Evolutionary conservation across 208 protist genomes (phyloP).

Genomic region (Balamuthia mandrillaris): DNA sequence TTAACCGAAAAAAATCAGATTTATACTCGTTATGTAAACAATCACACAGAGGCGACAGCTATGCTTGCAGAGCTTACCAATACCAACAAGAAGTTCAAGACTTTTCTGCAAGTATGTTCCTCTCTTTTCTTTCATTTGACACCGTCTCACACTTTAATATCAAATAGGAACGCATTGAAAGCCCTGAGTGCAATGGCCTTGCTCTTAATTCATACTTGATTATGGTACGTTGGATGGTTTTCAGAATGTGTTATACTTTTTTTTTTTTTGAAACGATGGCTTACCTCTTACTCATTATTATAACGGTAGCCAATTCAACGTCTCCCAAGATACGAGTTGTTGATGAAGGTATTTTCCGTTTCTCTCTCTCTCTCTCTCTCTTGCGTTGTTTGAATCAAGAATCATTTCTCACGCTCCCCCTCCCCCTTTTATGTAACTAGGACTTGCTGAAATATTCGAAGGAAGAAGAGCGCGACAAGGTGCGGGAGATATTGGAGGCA

Average conservation of each 20-base stretch:
- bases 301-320: not conserved
- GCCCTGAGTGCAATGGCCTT: no score
- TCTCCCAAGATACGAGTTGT: not conserved
- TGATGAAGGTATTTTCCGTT: no score
- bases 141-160: no score
- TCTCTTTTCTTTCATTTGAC: no score
- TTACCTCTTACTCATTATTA: not conserved
- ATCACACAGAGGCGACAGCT: not conserved
- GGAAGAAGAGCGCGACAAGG: not conserved
- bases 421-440: no score
- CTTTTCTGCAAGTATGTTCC: not conserved
- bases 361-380: no score
- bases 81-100: not conserved
- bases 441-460: not conserved
- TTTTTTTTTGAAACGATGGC: no score
- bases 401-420: no score
- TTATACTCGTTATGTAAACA: constrained; percentile 6
- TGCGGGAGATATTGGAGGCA: not conserved
- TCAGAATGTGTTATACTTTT: no score
- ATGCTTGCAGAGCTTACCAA: not conserved
- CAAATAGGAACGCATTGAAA: no score
- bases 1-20: not conserved
- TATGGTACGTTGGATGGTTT: not conserved
- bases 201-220: not conserved
- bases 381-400: no score